These are phyloP conservation scores for Yamadazyma trypodendri DNA, from an alignment of 1,139 yeast species.

Conservation along the genomic window DNA sequence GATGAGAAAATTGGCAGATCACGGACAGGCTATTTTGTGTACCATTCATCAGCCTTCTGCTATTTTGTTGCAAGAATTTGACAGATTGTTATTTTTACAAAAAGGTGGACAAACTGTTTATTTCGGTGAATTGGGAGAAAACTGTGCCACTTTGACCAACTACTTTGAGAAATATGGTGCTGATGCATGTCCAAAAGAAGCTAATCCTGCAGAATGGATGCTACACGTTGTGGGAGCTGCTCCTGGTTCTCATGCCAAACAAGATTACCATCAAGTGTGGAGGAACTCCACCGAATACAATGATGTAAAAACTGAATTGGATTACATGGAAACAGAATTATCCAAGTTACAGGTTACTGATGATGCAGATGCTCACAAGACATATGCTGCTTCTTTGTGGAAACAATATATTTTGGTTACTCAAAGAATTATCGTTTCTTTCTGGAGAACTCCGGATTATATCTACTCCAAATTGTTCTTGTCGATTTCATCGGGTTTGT, in stretches of 20 bases:
- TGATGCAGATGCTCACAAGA: conserved; percentile 19
- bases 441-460: conserved; percentile 45
- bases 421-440: conserved; percentile 28
- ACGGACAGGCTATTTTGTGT: conserved; percentile 82
- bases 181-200: conserved; percentile 52
- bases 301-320: conserved; percentile 22
- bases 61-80: conserved; percentile 71
- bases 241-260: conserved; percentile 32
- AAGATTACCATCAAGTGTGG: conserved; percentile 34
- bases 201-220: conserved; percentile 54
- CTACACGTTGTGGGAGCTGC: conserved; percentile 49
- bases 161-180: conserved; percentile 75
- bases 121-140: conserved; percentile 74
- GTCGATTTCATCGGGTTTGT: conserved; percentile 37
- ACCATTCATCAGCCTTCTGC: conserved; percentile 88
- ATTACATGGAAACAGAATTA: conserved; percentile 26
- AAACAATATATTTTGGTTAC: conserved; percentile 24
- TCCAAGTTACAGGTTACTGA: conserved; percentile 22
- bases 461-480: conserved; percentile 39
- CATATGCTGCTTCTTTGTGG: conserved; percentile 28
- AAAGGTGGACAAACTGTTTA: conserved; percentile 78
- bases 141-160: conserved; percentile 58
- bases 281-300: conserved; percentile 24
- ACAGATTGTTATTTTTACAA: conserved; percentile 69
- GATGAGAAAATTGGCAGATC: conserved; percentile 72